Conservation (phyloP, 768 basidiomycete genomes). For the Termitomyces sp. region DNA sequence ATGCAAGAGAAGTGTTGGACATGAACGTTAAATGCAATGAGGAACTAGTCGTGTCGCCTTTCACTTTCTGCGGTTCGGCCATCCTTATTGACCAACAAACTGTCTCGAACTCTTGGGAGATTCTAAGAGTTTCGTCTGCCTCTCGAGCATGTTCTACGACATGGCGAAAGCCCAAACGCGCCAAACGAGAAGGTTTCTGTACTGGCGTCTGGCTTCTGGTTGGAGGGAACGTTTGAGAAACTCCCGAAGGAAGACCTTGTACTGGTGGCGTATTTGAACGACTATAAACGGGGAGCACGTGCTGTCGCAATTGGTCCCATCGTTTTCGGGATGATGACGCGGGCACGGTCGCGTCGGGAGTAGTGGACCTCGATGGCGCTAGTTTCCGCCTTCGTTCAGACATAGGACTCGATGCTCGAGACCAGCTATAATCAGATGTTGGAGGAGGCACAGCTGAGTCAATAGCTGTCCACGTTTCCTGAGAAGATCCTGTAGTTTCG, state of each 20-base stretch:
- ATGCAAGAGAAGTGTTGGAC: constrained; percentile 29
- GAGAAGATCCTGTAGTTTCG: background rate
- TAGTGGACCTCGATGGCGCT: constrained; percentile 33
- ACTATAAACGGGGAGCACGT: constrained; percentile 37
- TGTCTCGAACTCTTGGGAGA: constrained; percentile 53
- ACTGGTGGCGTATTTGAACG: constrained; percentile 24
- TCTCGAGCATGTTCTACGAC: constrained; percentile 64
- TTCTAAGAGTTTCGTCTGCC: constrained; percentile 44
- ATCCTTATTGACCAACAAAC: constrained; percentile 54
- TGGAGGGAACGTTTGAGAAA: constrained; percentile 14
- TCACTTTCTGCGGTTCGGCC: constrained; percentile 29
- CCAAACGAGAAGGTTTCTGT: constrained; percentile 44
- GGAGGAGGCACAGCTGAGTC: constrained; percentile 6
- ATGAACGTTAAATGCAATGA: constrained; percentile 39
- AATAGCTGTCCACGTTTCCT: constrained; percentile 12
- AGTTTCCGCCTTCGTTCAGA: constrained; percentile 12
- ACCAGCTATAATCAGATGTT: background rate
- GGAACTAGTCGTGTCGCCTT: constrained; percentile 28
- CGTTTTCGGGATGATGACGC: constrained; percentile 37
- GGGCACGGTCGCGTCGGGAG: constrained; percentile 36
- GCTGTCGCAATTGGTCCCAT: constrained; percentile 53
- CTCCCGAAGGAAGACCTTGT: constrained; percentile 16
- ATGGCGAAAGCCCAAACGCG: constrained; percentile 54
- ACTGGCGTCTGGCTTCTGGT: constrained; percentile 31
- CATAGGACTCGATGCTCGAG: constrained; percentile 2